These are phyloP conservation scores for Scleromitrula shiraiana DNA, from an alignment of 2,329 filamentous ascomycete genomes.

Conservation along the genomic window DNA sequence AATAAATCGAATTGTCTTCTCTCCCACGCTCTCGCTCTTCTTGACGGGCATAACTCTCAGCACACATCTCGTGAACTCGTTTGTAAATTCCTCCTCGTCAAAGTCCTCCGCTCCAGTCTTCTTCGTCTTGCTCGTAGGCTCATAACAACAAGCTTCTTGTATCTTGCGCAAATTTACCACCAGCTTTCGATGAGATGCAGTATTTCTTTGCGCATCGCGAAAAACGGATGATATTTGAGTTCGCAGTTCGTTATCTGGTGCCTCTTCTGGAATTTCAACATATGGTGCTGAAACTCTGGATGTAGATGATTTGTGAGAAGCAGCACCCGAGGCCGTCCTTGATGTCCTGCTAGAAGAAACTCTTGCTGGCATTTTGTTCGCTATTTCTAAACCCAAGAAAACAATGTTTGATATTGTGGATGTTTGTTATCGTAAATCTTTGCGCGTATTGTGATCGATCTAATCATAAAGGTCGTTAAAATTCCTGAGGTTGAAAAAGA, in stretches of 20 bases:
- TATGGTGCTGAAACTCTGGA: constrained; percentile 31
- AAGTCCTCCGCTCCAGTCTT: constrained; percentile 55
- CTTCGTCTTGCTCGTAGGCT: constrained; percentile 46
- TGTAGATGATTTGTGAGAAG: constrained; percentile 36
- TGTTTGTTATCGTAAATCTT: background rate
- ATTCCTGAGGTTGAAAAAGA: background rate
- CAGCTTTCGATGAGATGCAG: constrained; percentile 82
- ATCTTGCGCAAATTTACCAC: constrained; percentile 82
- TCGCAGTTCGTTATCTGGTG: constrained; percentile 61
- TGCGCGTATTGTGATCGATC: too few relatives aligned
- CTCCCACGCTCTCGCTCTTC: constrained; percentile 83
- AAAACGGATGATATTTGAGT: constrained; percentile 66
- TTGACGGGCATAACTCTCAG: constrained; percentile 77
- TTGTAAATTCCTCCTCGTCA: constrained; percentile 79
- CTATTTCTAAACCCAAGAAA: background rate
- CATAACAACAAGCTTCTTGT: constrained; percentile 75
- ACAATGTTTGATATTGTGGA: background rate
- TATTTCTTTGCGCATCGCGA: constrained; percentile 78
- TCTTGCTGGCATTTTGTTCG: constrained; percentile 37
- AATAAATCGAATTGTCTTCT: constrained; percentile 77
- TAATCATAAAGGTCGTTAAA: too few relatives aligned
- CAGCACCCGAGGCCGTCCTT: constrained; percentile 31
- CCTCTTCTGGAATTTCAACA: constrained; percentile 60
- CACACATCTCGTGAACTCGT: constrained; percentile 76
- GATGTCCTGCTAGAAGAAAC: constrained; percentile 36